A percentile compares a stretch with the other conserved stretches of the same genome.
phyloP scores from a whole-genome alignment of 208 protist genomes.

The Acanthamoeba royreba region DNA sequence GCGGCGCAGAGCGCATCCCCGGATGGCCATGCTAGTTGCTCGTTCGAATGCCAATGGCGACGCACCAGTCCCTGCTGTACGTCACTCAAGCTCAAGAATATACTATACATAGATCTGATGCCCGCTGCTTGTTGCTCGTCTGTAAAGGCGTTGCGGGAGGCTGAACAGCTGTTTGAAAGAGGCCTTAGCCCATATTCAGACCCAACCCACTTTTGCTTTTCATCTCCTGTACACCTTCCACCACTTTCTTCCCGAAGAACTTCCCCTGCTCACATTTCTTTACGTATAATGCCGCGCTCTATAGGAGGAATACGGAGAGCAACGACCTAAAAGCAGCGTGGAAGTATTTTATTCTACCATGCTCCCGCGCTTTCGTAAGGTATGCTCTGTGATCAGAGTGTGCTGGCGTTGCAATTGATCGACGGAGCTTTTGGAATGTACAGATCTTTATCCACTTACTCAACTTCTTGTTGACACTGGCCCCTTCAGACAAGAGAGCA shows the following conservation, averaged over 20 bases:
- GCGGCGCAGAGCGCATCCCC: not conserved
- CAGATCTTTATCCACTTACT: constrained; percentile 40
- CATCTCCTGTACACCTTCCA: not conserved
- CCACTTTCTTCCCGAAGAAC: not conserved
- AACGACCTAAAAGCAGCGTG: not conserved
- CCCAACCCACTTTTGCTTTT: not conserved
- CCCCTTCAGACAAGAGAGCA: not conserved
- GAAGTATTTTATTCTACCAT: not conserved
- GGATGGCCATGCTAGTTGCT: not conserved
- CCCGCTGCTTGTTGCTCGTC: not conserved
- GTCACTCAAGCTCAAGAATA: not conserved
- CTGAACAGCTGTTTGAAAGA: not conserved
- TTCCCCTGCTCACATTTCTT: not conserved
- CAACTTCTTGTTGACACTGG: constrained; percentile 31
- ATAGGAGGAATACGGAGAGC: not conserved
- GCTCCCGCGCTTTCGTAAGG: not conserved
- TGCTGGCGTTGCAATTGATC: not conserved
- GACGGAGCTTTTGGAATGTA: not conserved
- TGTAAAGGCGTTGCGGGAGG: not conserved
- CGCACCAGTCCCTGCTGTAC: not conserved
- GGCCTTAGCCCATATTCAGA: not conserved
- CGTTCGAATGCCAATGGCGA: not conserved
- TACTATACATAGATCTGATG: not conserved
- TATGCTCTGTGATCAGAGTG: not conserved
- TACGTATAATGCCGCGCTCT: not conserved